These are phyloP conservation scores for Capsicum rhomboideum DNA, from an alignment of 257 asterid species.

Conservation along the genomic window DNA sequence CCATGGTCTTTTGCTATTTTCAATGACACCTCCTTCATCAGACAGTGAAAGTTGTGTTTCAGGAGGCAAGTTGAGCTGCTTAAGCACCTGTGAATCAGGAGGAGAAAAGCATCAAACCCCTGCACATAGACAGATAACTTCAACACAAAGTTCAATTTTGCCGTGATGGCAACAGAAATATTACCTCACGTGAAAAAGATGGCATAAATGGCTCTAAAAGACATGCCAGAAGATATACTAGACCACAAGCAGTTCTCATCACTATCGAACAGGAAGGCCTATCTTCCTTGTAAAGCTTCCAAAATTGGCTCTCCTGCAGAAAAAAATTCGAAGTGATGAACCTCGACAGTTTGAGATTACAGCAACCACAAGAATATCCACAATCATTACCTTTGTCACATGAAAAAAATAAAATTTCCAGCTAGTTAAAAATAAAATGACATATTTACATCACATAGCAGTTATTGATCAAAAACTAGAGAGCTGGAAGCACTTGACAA, in stretches of 20 bases:
- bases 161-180: background rate
- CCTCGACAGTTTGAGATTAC: background rate
- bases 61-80: constrained; percentile 84
- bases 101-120: constrained; percentile 1
- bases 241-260: constrained; percentile 80
- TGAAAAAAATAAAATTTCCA: background rate
- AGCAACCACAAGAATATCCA: background rate
- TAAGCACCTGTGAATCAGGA: constrained; percentile 50
- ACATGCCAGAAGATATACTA: constrained; percentile 83
- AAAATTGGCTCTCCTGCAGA: constrained; percentile 72
- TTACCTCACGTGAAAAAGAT: constrained; percentile 79
- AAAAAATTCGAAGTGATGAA: background rate
- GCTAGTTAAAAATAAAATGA: background rate
- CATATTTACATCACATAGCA: background rate
- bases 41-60: constrained; percentile 55
- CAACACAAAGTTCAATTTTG: background rate
- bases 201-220: constrained; percentile 96
- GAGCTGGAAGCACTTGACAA: constrained; percentile 2
- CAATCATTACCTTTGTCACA: background rate
- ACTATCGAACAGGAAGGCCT: constrained; percentile 60
- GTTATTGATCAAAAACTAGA: background rate
- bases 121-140: background rate
- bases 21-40: constrained; percentile 61
- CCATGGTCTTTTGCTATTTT: constrained; percentile 83
- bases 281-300: constrained; percentile 98